Evolutionary conservation across 495 filamentous ascomycete species (phyloP).

Genomic region (Penicillium chermesinum): DNA sequence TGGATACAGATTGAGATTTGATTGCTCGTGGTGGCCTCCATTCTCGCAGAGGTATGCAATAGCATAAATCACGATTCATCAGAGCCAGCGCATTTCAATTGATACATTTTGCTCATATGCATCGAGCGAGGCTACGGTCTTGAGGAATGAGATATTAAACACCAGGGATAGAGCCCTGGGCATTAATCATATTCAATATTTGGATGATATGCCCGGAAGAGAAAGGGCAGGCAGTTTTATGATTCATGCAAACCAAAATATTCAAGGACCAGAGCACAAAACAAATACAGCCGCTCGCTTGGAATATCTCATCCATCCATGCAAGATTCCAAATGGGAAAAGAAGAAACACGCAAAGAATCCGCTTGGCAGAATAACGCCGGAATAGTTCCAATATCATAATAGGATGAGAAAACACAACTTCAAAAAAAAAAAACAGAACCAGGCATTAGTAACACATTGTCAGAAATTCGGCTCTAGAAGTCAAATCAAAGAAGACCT

Average conservation of each 20-base stretch:
- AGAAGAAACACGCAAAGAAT: conserved; percentile 4
- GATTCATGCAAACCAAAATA: conserved; percentile 7
- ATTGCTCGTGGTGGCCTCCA: too few relatives aligned
- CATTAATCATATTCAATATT: conserved; percentile 3
- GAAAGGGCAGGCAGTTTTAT: conserved; percentile 6
- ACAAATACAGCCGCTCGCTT: conserved; percentile 10
- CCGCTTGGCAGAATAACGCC: background rate
- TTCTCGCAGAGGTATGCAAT: too few relatives aligned
- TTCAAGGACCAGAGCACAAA: conserved; percentile 6
- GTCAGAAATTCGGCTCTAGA: background rate
- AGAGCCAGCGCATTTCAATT: too few relatives aligned
- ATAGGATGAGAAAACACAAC: background rate
- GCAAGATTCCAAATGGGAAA: conserved; percentile 20
- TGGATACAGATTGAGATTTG: too few relatives aligned
- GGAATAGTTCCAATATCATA: background rate
- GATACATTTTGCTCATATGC: too few relatives aligned
- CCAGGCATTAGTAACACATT: conserved; percentile 13
- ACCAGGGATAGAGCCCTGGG: too few relatives aligned
- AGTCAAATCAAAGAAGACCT: conserved; percentile 52
- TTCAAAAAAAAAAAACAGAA: conserved; percentile 1
- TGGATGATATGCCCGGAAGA: conserved; percentile 4
- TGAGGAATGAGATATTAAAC: too few relatives aligned
- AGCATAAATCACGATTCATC: too few relatives aligned
- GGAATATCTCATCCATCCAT: conserved; percentile 21
- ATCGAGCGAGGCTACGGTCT: too few relatives aligned